phyloP scores from a whole-genome alignment of 306 rosid genomes.

The Lithocarpus polystachyus region DNA sequence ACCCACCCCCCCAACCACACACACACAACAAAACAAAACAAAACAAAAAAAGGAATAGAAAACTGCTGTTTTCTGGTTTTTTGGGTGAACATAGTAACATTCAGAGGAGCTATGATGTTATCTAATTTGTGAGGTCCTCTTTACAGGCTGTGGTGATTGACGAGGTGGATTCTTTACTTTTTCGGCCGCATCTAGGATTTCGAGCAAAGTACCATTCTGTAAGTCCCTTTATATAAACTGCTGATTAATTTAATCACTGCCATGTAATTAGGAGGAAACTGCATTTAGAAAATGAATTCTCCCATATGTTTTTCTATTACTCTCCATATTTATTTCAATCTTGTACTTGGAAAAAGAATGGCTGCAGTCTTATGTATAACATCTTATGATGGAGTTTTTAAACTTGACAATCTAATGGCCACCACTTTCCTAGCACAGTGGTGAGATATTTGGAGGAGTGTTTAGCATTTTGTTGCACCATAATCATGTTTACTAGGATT shows the following conservation, averaged over 20 bases:
- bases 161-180: constrained; percentile 94
- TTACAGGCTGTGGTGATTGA: constrained; percentile 82
- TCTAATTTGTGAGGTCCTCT: neutral
- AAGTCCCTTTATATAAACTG: constrained; percentile 30
- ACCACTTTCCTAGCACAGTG: neutral
- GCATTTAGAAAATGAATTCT: neutral
- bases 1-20: too few relatives aligned
- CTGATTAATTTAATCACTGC: neutral
- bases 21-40: neutral
- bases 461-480: neutral
- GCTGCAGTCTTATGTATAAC: too few relatives aligned
- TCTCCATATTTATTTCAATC: neutral
- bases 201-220: constrained; percentile 91
- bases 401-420: neutral
- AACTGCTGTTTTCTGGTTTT: neutral
- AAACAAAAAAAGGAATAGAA: neutral
- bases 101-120: neutral
- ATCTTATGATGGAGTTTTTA: too few relatives aligned
- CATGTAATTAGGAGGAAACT: constrained; percentile 6
- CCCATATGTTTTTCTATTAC: neutral
- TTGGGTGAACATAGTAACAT: neutral
- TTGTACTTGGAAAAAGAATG: neutral
- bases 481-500: neutral
- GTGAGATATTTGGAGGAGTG: neutral
- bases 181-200: constrained; percentile 80